Evolutionary conservation across 495 filamentous ascomycete species (phyloP), one percentile per base, ranked within the genome.

Genomic region (Physcia stellaris): DNA sequence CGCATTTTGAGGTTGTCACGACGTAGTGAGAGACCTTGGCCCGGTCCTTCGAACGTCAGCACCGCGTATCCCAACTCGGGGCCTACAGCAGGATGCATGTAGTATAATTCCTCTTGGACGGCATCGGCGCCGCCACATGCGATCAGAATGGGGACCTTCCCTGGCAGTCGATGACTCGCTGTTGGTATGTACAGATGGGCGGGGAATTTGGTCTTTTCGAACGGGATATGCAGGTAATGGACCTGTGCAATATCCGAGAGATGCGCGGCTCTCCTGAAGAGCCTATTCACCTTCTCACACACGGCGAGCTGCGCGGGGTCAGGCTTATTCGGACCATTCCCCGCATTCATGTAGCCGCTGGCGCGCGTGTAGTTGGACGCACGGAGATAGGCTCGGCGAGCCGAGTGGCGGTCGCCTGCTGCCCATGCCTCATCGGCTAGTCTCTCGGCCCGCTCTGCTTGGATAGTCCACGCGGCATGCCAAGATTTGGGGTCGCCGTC

Each of bases 101-200:
- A 65, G 41, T 61, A 68, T 0, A 73, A 19, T 39, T 75, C 70
- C 39, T 75, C 70, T 12, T 60, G 46, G 0, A 41, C 53, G 0
- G 63, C 57, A 42, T 75, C 70, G 2, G 26, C 50, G 1, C 69
- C 70, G 11, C 51, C 54, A 12, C 7, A 27, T 28, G 51, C 37
- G 7, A 75, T 5, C 1, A 73, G n/a, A 5, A 71, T 31, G 0
- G 70, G 68, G 0, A 47, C 50, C 37, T 60, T 60, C 15, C 48
- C 47, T 1, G 49, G 47, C 1, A 56, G 19, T 2, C 52, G 46
- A 16, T 24, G 36, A 1, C 18, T 16, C 15, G 18, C 10, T 0
- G 42, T 2, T 0, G 66, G 66, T 9, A 68, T 48, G 44, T 57
- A 66, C 2, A 71, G 53, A 19, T 59, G 64, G 1, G 45, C 66